Percentiles rank a stretch among this genome's conserved stretches.
phyloP scores from a whole-genome alignment of 2,329 filamentous ascomycete genomes.

The Neofusicoccum sp. region DNA sequence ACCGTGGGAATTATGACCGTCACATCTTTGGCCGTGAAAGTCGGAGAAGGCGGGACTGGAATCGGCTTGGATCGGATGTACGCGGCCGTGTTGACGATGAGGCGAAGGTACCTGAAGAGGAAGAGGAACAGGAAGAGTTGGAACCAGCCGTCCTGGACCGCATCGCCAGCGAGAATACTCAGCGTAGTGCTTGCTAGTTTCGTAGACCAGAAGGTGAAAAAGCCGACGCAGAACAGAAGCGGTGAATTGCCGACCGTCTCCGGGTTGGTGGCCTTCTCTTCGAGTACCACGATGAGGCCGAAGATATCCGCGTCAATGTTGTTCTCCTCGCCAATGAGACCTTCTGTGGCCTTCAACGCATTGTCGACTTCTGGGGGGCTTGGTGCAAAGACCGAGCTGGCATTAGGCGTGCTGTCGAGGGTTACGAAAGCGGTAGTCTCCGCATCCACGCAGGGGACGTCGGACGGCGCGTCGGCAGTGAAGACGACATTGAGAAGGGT shows the following conservation, averaged over 20 bases:
- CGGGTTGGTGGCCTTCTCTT: neutral
- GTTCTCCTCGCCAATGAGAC: neutral
- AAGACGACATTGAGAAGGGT: neutral
- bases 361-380: neutral
- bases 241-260: too few species aligned
- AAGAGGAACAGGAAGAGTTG: conserved; percentile 38
- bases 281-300: neutral
- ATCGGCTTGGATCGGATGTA: conserved; percentile 43
- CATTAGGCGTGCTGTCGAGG: neutral
- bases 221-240: neutral
- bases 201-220: too few species aligned
- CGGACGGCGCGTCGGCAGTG: neutral
- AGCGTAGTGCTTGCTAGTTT: neutral
- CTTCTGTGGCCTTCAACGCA: neutral
- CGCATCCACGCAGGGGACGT: neutral
- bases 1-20: conserved; percentile 56
- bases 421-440: neutral
- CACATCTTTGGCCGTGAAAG: conserved; percentile 40
- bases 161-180: neutral
- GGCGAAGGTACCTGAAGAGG: conserved; percentile 47
- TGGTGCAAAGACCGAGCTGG: neutral
- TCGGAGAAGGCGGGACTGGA: conserved; percentile 27
- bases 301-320: neutral
- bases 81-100: conserved; percentile 44
- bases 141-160: neutral